Conservation (phyloP, 2,329 filamentous ascomycete species). For the Aspergillus sp. region DNA sequence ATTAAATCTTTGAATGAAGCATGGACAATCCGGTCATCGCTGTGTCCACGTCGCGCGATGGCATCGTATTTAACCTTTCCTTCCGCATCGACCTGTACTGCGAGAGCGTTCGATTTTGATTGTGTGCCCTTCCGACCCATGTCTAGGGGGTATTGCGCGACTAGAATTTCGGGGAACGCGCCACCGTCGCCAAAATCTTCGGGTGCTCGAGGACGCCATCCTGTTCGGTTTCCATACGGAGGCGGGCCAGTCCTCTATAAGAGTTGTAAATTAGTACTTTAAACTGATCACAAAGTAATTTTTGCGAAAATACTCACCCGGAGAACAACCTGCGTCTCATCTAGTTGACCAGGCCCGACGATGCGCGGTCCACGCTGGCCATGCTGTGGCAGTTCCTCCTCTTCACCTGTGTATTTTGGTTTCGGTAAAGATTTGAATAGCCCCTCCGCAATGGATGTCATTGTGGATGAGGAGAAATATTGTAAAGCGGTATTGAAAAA, state of each 20-base stretch:
- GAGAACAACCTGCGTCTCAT: conserved; percentile 81
- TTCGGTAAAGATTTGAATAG: conserved; percentile 80
- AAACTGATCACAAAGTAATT: background rate
- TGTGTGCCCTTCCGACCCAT: conserved; percentile 80
- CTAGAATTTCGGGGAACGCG: conserved; percentile 88
- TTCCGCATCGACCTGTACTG: conserved; percentile 86
- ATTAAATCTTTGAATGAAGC: conserved; percentile 97
- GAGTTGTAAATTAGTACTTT: conserved; percentile 12
- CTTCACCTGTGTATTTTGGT: conserved; percentile 85
- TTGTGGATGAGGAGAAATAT: conserved; percentile 35
- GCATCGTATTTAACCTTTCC: conserved; percentile 97
- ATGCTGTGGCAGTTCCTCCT: conserved; percentile 74
- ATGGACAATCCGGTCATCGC: conserved; percentile 81
- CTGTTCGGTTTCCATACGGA: conserved; percentile 78
- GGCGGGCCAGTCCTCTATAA: conserved; percentile 74
- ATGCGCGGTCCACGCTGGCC: conserved; percentile 79
- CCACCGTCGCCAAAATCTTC: conserved; percentile 97
- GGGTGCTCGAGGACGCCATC: conserved; percentile 84
- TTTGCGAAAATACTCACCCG: conserved; percentile 52
- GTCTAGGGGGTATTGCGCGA: conserved; percentile 92
- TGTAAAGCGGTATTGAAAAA: conserved; percentile 17
- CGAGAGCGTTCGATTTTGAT: conserved; percentile 77
- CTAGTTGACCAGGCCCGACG: conserved; percentile 73
- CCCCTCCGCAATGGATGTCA: conserved; percentile 69
- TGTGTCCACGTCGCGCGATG: conserved; percentile 86